Evolutionary conservation across 2,329 filamentous ascomycete genomes (phyloP), one percentile per base, ranked within the genome.

Genomic region (Penicillium hesseltinei): DNA sequence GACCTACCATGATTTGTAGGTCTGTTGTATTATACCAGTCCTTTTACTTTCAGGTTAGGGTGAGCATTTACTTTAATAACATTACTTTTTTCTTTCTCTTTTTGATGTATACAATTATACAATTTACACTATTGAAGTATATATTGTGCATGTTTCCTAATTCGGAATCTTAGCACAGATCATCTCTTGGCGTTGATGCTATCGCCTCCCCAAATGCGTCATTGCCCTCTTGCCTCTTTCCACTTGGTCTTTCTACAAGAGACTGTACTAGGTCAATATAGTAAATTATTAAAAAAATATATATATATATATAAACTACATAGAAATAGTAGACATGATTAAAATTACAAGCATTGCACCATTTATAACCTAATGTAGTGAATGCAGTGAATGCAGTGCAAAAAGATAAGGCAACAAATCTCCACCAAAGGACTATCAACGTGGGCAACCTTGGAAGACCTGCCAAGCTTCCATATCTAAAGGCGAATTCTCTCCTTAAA

Each of bases 391-490:
- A 36, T 21, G 29, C 19, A 36, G 31, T 52, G 35, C 57, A 33
- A 54, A 51, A 25, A 50, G 39, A 38, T 51, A 55, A 55, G 45
- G 15, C 46, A 15, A 43, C 23, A 42, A 17, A 35, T 10, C 2
- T 40, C 19, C 21, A 44, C 40, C 46, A 56, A 40, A 33, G 45
- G 46, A 40, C 51, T 48, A 55, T 54, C 51, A 57, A 49, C 55
- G 50, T 54, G 47, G 48, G 53, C 47, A 33, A 33, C 31, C 31
- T 33, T 35, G 33, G 15, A n/a, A 55, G 23, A 51, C 25, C 25
- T 52, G 54, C 54, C 48, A 52, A 56, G 48, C 25, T 35, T 33
- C 4, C 7, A 31, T 15, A 38, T 39, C 45, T 17, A 53, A 47
- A 51, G 38, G 36, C 29, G 13, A 11, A 27, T 36, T 29, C 17